Evolutionary conservation across 768 basidiomycete genomes (phyloP).

Genomic region (Mycena belliarum): DNA sequence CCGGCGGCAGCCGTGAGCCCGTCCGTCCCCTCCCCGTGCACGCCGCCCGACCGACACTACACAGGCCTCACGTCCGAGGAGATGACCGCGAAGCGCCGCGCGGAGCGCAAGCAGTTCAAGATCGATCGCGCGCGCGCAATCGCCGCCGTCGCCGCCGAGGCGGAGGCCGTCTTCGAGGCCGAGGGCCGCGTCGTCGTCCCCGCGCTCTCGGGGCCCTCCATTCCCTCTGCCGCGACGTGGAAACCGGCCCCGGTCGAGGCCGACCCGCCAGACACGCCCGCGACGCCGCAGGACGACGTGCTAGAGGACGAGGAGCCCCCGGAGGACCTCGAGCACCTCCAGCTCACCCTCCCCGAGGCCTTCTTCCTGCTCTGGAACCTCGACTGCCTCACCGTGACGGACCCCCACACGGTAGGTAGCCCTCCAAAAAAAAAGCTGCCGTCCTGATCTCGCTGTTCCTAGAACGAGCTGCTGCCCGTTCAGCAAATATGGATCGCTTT

Average conservation of each 20-base stretch:
- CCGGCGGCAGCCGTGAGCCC: conserved; percentile 59
- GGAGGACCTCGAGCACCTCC: conserved; percentile 85
- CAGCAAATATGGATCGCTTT: conserved; percentile 66
- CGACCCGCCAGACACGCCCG: conserved; percentile 24
- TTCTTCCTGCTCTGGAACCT: conserved; percentile 87
- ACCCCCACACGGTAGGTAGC: conserved; percentile 60
- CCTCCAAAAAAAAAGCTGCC: background rate
- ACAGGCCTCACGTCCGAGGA: conserved; percentile 87
- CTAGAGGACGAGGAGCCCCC: conserved; percentile 53
- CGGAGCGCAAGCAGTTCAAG: conserved; percentile 92
- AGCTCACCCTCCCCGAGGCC: conserved; percentile 85
- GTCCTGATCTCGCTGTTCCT: conserved; percentile 1
- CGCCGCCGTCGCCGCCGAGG: conserved; percentile 77
- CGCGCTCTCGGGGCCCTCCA: conserved; percentile 58
- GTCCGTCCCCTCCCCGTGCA: background rate
- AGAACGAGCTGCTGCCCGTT: conserved; percentile 59
- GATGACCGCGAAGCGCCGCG: conserved; percentile 82
- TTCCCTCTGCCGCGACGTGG: conserved; percentile 84
- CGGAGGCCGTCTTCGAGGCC: conserved; percentile 70
- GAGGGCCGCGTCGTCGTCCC: conserved; percentile 68
- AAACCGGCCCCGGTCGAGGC: conserved; percentile 44
- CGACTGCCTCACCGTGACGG: conserved; percentile 74
- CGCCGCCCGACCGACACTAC: background rate
- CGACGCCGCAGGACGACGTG: conserved; percentile 34
- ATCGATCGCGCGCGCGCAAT: conserved; percentile 88